These are phyloP conservation scores for Halenospora varia DNA, from an alignment of 495 filamentous ascomycete species.

Conservation along the genomic window DNA sequence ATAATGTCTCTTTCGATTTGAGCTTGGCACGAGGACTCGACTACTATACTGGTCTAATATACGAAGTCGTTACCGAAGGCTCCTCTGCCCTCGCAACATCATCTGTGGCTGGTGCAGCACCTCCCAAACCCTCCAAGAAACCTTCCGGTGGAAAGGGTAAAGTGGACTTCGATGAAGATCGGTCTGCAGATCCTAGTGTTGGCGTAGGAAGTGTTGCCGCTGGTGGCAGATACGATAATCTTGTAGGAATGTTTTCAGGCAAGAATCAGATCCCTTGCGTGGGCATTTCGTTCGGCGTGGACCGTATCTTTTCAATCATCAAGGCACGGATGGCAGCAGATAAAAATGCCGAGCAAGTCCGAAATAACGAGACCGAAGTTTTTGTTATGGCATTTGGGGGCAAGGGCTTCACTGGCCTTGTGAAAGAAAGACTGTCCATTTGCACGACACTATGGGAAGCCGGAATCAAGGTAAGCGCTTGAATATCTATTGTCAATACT, in stretches of 20 bases:
- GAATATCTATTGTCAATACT: background rate
- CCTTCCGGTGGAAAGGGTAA: slow-evolving; percentile 26
- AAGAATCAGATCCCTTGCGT: slow-evolving; percentile 88
- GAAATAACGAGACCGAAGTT: slow-evolving; percentile 75
- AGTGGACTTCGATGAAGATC: slow-evolving; percentile 66
- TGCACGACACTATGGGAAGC: slow-evolving; percentile 71
- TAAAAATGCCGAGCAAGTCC: slow-evolving; percentile 36
- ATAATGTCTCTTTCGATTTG: slow-evolving; percentile 76
- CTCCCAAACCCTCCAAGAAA: slow-evolving; percentile 45
- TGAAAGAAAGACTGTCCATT: slow-evolving; percentile 77
- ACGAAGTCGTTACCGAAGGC: slow-evolving; percentile 83
- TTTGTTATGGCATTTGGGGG: slow-evolving; percentile 93
- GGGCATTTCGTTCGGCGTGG: slow-evolving; percentile 91
- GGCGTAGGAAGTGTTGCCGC: slow-evolving; percentile 87
- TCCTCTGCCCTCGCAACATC: slow-evolving; percentile 52
- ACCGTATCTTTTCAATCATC: slow-evolving; percentile 90
- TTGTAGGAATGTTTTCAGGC: slow-evolving; percentile 87
- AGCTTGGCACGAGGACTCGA: slow-evolving; percentile 82
- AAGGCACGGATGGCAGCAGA: slow-evolving; percentile 69
- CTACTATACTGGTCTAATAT: slow-evolving; percentile 95
- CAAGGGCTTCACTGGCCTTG: slow-evolving; percentile 76
- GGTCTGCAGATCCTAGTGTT: slow-evolving; percentile 74
- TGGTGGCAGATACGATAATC: slow-evolving; percentile 87
- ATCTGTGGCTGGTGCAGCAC: slow-evolving; percentile 28
- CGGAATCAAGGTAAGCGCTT: slow-evolving; percentile 60